Conservation (phyloP, 2,329 filamentous ascomycete genomes). For the Phoma sp. region DNA sequence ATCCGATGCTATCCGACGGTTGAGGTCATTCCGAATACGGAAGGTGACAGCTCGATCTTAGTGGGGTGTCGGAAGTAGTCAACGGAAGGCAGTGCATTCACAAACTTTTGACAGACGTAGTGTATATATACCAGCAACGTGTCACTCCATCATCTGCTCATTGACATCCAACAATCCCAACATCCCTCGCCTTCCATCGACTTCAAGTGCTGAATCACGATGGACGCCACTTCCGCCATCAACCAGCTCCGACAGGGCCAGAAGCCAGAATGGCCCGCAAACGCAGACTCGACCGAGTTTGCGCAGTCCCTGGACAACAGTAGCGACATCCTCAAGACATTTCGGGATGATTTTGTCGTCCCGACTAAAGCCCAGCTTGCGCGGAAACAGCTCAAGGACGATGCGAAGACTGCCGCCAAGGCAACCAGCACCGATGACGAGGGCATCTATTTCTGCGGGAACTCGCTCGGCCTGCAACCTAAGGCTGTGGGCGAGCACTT, state of each 20-base stretch:
- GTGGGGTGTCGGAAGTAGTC: conserved; percentile 8
- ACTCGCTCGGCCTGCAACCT: conserved; percentile 86
- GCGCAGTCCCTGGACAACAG: conserved; percentile 36
- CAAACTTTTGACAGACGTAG: conserved; percentile 20
- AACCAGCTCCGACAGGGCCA: conserved; percentile 36
- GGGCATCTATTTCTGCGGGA: conserved; percentile 83
- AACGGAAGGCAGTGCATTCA: conserved; percentile 7
- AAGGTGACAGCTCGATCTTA: conserved; percentile 12
- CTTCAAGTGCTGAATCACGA: conserved; percentile 20
- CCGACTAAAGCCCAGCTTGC: conserved; percentile 75
- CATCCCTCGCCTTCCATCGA: neutral
- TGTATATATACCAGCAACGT: conserved; percentile 18
- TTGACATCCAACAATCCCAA: neutral
- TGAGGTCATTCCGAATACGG: conserved; percentile 18
- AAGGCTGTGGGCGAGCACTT: conserved; percentile 70
- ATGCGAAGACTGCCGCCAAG: conserved; percentile 35
- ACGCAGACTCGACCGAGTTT: conserved; percentile 32
- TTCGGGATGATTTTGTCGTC: conserved; percentile 74
- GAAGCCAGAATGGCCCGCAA: conserved; percentile 36
- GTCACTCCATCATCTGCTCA: conserved; percentile 5
- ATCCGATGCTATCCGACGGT: neutral
- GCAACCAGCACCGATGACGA: conserved; percentile 48
- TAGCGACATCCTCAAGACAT: conserved; percentile 43
- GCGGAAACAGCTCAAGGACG: conserved; percentile 58
- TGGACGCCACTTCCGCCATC: conserved; percentile 34